Evolutionary conservation across 805 yeast species (phyloP), one percentile per base, ranked within the genome.

Genomic region (Candida germanica): DNA sequence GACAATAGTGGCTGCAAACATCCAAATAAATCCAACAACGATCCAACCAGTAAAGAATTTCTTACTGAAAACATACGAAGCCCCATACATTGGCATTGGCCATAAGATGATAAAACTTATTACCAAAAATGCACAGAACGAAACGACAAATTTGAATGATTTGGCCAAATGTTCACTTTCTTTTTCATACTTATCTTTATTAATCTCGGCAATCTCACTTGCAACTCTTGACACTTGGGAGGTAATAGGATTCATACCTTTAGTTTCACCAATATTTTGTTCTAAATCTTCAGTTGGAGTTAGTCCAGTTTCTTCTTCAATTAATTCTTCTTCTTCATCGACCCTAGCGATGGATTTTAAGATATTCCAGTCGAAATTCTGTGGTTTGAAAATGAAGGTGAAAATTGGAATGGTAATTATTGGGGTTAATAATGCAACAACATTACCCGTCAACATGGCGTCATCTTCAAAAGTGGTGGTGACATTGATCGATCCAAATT

Each of bases 41-140:
- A 88, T 75, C 96, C 96, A 88, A 29, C 95, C 96, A 5, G 93
- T 84, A 60, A 87, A 88, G 63, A 86, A 86, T 38, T 58, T 60
- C 57, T 76, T 80, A 35, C 86, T 77, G 61, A 87, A 88, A 26
- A 87, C 68, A 53, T 87, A 87, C 3, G 75, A 71, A 4, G 82
- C 54, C 21, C 95, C 96, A 57, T 82, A 87, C 93, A 88, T 82
- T 46, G 96, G 96, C 87, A 87, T 84, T 51, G 96, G 96, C 93
- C 94, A 87, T 20, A 87, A 52, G 17, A 88, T 72, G 21, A 87
- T 61, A 33, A 87, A 63, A 31, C 81, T 69, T 6, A 86, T 47
- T 5, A 87, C 78, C 47, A 86, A 69, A 28, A 73, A 61, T 2
- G 75, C 58, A 54, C 89, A 83, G 26, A 84, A 63, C 36, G 62